Conservation (phyloP, 1,139 yeast genomes). For the Protomyces inouyei region DNA sequence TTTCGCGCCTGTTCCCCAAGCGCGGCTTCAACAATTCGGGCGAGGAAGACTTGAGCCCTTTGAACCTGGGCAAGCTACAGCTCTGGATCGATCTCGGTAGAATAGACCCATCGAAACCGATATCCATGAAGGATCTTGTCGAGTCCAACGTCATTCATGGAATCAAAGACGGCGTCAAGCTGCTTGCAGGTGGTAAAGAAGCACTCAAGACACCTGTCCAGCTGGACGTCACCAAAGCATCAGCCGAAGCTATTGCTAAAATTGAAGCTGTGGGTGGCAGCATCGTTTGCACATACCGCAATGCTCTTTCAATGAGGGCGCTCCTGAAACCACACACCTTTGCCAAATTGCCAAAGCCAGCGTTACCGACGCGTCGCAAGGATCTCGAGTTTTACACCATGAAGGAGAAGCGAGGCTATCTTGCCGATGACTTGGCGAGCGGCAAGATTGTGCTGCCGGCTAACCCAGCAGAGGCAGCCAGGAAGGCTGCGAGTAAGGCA, state of each 20-base stretch:
- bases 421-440: constrained; percentile 39
- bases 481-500: background rate
- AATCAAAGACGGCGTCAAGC: constrained; percentile 72
- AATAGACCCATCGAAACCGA: constrained; percentile 53
- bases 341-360: constrained; percentile 59
- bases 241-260: constrained; percentile 63
- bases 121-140: constrained; percentile 67
- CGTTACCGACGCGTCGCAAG: constrained; percentile 80
- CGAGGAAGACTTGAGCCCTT: constrained; percentile 38
- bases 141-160: constrained; percentile 71
- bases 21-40: constrained; percentile 64
- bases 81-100: constrained; percentile 42
- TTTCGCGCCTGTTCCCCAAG: constrained; percentile 81
- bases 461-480: background rate
- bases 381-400: constrained; percentile 74
- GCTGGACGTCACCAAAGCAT: constrained; percentile 79
- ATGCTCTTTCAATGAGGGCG: constrained; percentile 51
- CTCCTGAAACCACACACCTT: constrained; percentile 72
- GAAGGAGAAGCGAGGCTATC: constrained; percentile 69
- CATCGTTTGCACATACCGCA: constrained; percentile 66
- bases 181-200: constrained; percentile 64
- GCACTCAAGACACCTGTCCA: constrained; percentile 51
- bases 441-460: background rate
- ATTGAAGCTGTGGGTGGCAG: constrained; percentile 70
- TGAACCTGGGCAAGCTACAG: constrained; percentile 61